Percentiles rank a stretch among this genome's conserved stretches.
Conservation (phyloP, 2,329 filamentous ascomycete genomes). For the Diaporthe citrichinensis region DNA sequence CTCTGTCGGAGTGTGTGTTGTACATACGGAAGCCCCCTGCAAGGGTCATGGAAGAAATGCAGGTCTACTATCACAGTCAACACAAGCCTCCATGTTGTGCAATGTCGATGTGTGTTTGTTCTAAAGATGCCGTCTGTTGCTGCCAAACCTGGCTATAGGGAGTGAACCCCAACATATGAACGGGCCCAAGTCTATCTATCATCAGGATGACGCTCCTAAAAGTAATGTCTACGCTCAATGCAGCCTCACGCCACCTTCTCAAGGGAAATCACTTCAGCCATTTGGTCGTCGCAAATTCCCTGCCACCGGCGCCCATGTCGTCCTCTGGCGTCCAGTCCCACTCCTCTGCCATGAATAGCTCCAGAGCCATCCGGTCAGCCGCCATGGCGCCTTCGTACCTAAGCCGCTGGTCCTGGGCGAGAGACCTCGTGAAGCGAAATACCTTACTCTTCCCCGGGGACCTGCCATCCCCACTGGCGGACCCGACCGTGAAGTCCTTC, state of each 20-base stretch:
- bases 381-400: constrained; percentile 64
- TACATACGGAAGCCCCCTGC: constrained; percentile 9
- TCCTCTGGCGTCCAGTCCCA: constrained; percentile 74
- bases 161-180: background rate
- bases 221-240: background rate
- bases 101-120: background rate
- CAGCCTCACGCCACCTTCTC: background rate
- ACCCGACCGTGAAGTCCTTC: constrained; percentile 35
- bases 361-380: constrained; percentile 64
- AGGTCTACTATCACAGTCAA: background rate
- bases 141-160: constrained; percentile 2
- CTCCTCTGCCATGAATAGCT: constrained; percentile 67
- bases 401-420: constrained; percentile 65
- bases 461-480: constrained; percentile 40
- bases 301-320: constrained; percentile 38
- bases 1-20: constrained; percentile 11
- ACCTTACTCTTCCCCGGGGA: constrained; percentile 34
- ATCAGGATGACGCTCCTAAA: background rate
- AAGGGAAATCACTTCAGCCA: constrained; percentile 27
- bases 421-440: constrained; percentile 66
- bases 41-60: constrained; percentile 2
- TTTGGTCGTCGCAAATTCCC: constrained; percentile 33
- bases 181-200: constrained; percentile 7
- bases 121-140: background rate
- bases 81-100: background rate